These are phyloP conservation scores for Wickerhamomyces strasburgensis DNA, from an alignment of 805 yeast genomes.

Conservation along the genomic window DNA sequence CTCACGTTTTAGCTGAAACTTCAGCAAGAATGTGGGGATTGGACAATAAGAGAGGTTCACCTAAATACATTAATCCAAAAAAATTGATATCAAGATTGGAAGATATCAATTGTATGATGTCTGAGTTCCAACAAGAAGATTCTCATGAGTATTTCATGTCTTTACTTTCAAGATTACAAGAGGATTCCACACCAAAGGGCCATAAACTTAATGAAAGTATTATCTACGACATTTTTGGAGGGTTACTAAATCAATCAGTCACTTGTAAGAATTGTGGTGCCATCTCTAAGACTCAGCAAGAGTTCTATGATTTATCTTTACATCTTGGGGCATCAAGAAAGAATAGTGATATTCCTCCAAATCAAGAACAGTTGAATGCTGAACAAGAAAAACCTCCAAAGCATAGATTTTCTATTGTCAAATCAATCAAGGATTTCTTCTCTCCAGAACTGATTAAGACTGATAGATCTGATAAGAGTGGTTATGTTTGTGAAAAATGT, in stretches of 20 bases:
- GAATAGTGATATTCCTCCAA: constrained; percentile 12
- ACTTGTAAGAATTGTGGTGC: constrained; percentile 80
- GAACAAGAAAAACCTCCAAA: constrained; percentile 1
- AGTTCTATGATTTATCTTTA: constrained; percentile 85
- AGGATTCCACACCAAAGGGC: constrained; percentile 91
- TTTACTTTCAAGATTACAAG: constrained; percentile 79
- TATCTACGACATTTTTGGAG: constrained; percentile 92
- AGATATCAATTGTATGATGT: constrained; percentile 93
- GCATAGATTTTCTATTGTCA: constrained; percentile 59
- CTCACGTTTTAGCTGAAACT: constrained; percentile 63
- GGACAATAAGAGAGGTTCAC: constrained; percentile 32
- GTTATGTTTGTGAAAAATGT: constrained; percentile 88
- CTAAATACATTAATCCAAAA: constrained; percentile 66
- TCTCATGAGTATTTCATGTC: constrained; percentile 97
- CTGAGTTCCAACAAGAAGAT: constrained; percentile 97
- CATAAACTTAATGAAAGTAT: constrained; percentile 74
- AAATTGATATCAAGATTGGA: constrained; percentile 63
- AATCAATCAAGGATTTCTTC: constrained; percentile 76
- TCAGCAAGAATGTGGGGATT: constrained; percentile 63
- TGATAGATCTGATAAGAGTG: constrained; percentile 63
- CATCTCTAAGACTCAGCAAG: constrained; percentile 83
- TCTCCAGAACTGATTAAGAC: constrained; percentile 71
- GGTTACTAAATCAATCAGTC: constrained; percentile 77
- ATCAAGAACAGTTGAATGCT: not conserved
- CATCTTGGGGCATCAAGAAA: constrained; percentile 43